Percentiles rank a stretch among this genome's conserved stretches.
Conservation (phyloP, 1,284 basidiomycete species). For the Rhodofomes roseus region DNA sequence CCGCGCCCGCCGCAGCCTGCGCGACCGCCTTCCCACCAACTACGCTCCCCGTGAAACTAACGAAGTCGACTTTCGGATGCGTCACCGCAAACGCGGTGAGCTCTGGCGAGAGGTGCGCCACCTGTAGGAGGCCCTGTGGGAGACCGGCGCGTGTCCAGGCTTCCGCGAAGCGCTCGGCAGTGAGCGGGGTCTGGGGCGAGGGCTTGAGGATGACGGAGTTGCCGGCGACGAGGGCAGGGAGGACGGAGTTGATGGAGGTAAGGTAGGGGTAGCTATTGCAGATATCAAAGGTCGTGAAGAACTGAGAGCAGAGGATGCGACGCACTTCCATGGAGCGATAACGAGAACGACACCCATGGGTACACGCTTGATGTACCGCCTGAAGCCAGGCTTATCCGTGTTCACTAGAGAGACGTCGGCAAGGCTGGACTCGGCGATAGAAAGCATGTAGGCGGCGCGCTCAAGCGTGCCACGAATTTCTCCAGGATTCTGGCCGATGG, state of each 20-base stretch:
- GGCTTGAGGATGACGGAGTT: constrained; percentile 92
- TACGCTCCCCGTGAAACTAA: constrained; percentile 91
- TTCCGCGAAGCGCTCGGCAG: constrained; percentile 76
- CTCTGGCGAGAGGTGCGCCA: constrained; percentile 73
- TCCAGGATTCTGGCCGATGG: constrained; percentile 70
- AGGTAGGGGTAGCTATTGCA: constrained; percentile 79
- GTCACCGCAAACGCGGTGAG: constrained; percentile 64
- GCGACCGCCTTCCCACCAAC: constrained; percentile 62
- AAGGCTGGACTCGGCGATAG: constrained; percentile 76
- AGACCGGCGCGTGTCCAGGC: constrained; percentile 75
- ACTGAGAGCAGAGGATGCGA: constrained; percentile 5
- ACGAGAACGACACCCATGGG: constrained; percentile 89
- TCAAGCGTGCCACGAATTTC: constrained; percentile 83
- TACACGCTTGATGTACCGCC: constrained; percentile 75
- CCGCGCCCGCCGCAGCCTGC: constrained; percentile 56
- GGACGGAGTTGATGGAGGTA: constrained; percentile 83
- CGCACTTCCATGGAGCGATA: constrained; percentile 89
- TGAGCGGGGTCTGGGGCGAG: constrained; percentile 90
- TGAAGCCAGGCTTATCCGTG: constrained; percentile 80
- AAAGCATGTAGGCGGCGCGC: constrained; percentile 81
- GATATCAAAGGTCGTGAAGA: neutral
- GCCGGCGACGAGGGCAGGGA: constrained; percentile 86
- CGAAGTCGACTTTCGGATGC: constrained; percentile 72
- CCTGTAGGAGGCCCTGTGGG: constrained; percentile 73
- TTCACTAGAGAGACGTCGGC: constrained; percentile 73